Evolutionary conservation across 805 yeast species (phyloP), one percentile per base, ranked within the genome.

Genomic region (Candida suzukii): DNA sequence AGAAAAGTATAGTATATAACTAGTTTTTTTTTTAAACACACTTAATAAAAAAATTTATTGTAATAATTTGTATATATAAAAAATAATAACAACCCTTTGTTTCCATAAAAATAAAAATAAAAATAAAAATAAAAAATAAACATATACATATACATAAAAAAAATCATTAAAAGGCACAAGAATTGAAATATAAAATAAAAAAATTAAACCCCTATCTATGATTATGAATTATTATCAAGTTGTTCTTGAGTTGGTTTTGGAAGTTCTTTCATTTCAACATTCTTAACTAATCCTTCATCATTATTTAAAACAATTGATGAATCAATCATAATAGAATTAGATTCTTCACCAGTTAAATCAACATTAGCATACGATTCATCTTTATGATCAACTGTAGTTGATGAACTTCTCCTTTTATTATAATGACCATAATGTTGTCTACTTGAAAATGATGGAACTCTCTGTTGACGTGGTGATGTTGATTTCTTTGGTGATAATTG

Each of bases 391-490:
- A 31, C n/a, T n/a, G n/a, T n/a, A n/a, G n/a, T n/a, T n/a, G n/a
- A n/a, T n/a, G n/a, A n/a, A n/a, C n/a, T n/a, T n/a, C n/a, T n/a
- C n/a, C n/a, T n/a, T n/a, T n/a, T n/a, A n/a, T n/a, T n/a, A 36
- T 17, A 57, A 26, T 54, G 49, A 14, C 60, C 56, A 37, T 58
- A 57, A 6, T 57, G 48, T 37, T 54, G 57, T 21, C 63, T 45
- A 18, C 47, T 47, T 2, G 63, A 58, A 17, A 57, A 44, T 0
- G 62, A 58, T 18, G 63, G 61, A 1, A 61, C 49, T 21, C 62
- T 42, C n/a, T 35, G 37, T 10, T 29, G 37, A 5, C 3, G 4
- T 33, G 36, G 36, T 25, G 37, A 3, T 33, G 36, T 26, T 25
- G 37, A 16, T 31, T 47, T 49, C 32, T 35, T 45, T n/a, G 52